Evolutionary conservation across 192 early-diverging fungal genomes (phyloP), one percentile per base, ranked within the genome.

Genomic region (Spizellomyces sp.): DNA sequence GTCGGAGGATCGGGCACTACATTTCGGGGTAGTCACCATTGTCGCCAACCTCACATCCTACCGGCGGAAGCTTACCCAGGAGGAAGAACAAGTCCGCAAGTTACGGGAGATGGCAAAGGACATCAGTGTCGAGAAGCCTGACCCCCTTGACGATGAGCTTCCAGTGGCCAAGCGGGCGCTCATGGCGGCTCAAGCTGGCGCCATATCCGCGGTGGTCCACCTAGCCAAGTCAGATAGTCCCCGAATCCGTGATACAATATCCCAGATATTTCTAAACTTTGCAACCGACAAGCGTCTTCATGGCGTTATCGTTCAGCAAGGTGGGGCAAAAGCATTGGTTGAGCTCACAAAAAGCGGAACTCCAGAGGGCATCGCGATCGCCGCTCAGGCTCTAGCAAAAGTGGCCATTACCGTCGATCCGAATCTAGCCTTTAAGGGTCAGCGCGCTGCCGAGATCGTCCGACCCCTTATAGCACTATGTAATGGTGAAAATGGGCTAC

Each of bases 381-480:
- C 92, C 5, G 84, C 90, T 4, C 94, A 95, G 62, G 91, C 94
- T 4, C 76, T 98, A 52, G 96, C 96, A 12, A 96, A 95, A 67
- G 83, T 96, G n/a, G 92, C 92, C 17, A 95, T 98, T 59, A 93
- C 95, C 1, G 86, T 93, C 47, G 89, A 96, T 52, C 96, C 96
- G 6, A 80, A 90, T 48, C 67, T 97, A 41, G 95, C 94, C 6
- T 98, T 96, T 83, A 80, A 82, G 48, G 84, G 87, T 42, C 80
- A 90, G 41, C 71, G 79, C 45, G 86, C 88, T 15, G 77, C 84
- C 0, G 90, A 92, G 67, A 74, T 96, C 5, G 86, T 95, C 42
- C 83, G 90, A 15, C 93, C 93, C 0, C 79, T 94, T 0, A 70
- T 92, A 9, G 64, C 72, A 48, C 79, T 94, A 41, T 83, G 87